These are phyloP conservation scores for Boletus sp. DNA, from an alignment of 768 basidiomycete genomes.

Conservation along the genomic window DNA sequence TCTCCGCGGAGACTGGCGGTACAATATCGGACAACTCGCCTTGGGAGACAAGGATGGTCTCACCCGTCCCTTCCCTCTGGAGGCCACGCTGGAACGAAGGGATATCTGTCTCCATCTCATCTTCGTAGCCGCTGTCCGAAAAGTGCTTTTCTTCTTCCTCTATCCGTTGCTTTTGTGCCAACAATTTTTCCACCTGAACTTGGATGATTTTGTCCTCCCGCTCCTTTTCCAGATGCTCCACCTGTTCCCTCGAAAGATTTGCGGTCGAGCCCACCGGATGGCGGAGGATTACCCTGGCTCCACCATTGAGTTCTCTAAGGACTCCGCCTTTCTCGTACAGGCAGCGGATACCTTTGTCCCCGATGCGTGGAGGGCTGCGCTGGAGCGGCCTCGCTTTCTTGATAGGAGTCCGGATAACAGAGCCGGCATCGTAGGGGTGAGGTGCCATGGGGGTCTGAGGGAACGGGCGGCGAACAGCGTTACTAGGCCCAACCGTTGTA, in stretches of 20 bases:
- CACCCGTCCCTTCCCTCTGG: conserved; percentile 2
- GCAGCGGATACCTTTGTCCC: conserved; percentile 26
- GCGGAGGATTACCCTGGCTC: conserved; percentile 17
- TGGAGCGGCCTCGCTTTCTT: conserved; percentile 28
- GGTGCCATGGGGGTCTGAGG: conserved; percentile 20
- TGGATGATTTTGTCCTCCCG: conserved; percentile 7
- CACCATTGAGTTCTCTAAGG: conserved; percentile 13
- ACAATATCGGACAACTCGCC: neutral
- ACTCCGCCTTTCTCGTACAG: conserved; percentile 13
- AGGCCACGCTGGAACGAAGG: neutral
- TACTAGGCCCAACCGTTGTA: neutral
- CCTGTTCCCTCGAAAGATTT: conserved; percentile 27
- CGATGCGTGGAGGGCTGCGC: conserved; percentile 28
- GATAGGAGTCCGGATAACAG: conserved; percentile 28
- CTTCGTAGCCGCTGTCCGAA: conserved; percentile 17
- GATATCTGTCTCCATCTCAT: conserved; percentile 15
- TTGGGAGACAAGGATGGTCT: conserved; percentile 9
- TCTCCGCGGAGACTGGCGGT: conserved; percentile 1
- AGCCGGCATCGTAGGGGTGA: conserved; percentile 28
- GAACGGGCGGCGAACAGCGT: neutral
- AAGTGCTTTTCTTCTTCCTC: conserved; percentile 1
- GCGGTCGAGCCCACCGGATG: conserved; percentile 20
- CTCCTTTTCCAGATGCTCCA: conserved; percentile 16
- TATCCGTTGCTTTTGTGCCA: conserved; percentile 5
- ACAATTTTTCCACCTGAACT: conserved; percentile 11